Evolutionary conservation across 495 filamentous ascomycete species (phyloP).

Genomic region (Bacidia gigantensis): DNA sequence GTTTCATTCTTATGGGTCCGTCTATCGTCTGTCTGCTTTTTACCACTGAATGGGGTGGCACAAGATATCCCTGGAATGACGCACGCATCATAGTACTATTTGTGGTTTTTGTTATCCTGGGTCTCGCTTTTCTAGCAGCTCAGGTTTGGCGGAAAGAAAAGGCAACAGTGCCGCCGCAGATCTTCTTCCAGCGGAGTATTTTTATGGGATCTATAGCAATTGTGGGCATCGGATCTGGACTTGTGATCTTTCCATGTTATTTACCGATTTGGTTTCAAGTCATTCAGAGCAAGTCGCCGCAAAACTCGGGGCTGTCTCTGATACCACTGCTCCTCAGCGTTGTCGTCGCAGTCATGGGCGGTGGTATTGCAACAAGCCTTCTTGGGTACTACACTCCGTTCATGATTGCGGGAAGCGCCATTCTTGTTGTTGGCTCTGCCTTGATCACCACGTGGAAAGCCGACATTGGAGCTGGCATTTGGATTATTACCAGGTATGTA

Average conservation of each 20-base stretch:
- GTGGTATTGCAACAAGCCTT: constrained; percentile 39
- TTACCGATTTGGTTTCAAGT: constrained; percentile 64
- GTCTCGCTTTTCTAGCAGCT: no score
- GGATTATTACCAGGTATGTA: constrained; percentile 39
- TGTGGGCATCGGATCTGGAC: constrained; percentile 33
- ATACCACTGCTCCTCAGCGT: constrained; percentile 28
- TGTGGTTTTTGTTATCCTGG: no score
- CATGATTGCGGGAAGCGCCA: constrained; percentile 38
- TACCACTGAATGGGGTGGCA: constrained; percentile 16
- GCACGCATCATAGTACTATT: constrained; percentile 37
- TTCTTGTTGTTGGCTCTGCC: constrained; percentile 48
- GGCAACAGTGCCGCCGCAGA: constrained; percentile 49
- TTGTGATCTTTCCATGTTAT: constrained; percentile 46
- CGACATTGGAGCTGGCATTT: constrained; percentile 28
- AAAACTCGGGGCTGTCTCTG: constrained; percentile 41
- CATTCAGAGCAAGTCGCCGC: constrained; percentile 45
- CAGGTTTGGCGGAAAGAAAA: no score
- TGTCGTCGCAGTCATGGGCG: constrained; percentile 22
- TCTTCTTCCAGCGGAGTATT: constrained; percentile 47
- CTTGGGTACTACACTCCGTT: constrained; percentile 60
- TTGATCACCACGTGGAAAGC: constrained; percentile 46
- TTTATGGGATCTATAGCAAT: constrained; percentile 27
- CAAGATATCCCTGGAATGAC: constrained; percentile 37
- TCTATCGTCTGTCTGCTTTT: constrained; percentile 14
- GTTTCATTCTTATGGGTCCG: constrained; percentile 14